Conservation (phyloP, 495 filamentous ascomycete species). For the Xylaria telfairii region DNA sequence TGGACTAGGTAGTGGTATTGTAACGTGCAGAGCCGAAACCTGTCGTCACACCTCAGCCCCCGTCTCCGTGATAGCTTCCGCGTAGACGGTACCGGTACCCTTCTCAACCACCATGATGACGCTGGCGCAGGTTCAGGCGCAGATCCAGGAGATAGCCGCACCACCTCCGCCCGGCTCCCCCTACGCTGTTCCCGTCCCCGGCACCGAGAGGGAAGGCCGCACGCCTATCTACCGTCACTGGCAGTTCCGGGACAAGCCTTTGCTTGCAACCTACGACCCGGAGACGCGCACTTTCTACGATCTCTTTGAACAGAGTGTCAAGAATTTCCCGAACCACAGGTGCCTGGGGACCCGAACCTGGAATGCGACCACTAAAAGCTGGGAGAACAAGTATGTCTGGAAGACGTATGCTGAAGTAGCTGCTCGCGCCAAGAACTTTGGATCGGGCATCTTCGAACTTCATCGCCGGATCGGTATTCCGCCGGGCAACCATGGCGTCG, state of each 20-base stretch:
- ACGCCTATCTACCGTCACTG: slow-evolving; percentile 84
- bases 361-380: slow-evolving; percentile 76
- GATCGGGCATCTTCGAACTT: slow-evolving; percentile 83
- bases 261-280: slow-evolving; percentile 78
- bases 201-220: slow-evolving; percentile 73
- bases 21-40: neutral
- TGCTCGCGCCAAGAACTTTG: slow-evolving; percentile 80
- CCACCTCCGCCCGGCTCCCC: slow-evolving; percentile 66
- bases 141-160: slow-evolving; percentile 51
- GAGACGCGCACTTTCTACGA: slow-evolving; percentile 77
- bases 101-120: slow-evolving; percentile 7
- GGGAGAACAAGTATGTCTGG: slow-evolving; percentile 79
- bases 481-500: slow-evolving; percentile 78
- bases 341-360: slow-evolving; percentile 86
- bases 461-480: slow-evolving; percentile 72
- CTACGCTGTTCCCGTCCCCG: slow-evolving; percentile 72
- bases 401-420: slow-evolving; percentile 82
- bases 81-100: slow-evolving; percentile 3
- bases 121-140: slow-evolving; percentile 38
- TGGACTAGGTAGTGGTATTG: no score
- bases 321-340: slow-evolving; percentile 59
- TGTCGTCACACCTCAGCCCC: neutral
- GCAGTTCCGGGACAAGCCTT: slow-evolving; percentile 69
- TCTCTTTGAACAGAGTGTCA: slow-evolving; percentile 73
- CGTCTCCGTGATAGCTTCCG: slow-evolving; percentile 3